Percentiles rank a stretch among this genome's conserved stretches.
These are phyloP conservation scores for Tetracentron sinense DNA, from an alignment of 164 flowering plant species.

Conservation along the genomic window DNA sequence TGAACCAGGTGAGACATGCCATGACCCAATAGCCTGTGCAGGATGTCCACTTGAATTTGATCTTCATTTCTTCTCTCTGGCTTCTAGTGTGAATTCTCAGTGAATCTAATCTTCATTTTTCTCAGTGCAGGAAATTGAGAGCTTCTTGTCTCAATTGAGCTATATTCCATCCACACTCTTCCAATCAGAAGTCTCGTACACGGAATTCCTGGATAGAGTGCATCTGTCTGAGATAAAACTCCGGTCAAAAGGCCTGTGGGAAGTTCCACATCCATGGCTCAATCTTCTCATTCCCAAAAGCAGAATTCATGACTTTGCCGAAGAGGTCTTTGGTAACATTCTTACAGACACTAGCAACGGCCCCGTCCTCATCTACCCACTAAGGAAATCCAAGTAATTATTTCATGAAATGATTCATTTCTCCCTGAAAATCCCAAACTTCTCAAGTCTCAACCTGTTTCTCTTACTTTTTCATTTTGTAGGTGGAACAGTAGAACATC, in stretches of 20 bases:
- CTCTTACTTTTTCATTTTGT: constrained; percentile 14
- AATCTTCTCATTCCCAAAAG: constrained; percentile 80
- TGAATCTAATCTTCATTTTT: no score
- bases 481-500: constrained; percentile 85
- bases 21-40: no score
- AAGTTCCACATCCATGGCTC: constrained; percentile 95
- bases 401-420: neutral
- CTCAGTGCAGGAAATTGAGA: constrained; percentile 52
- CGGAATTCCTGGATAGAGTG: constrained; percentile 81
- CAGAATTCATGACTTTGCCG: constrained; percentile 54
- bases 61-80: no score
- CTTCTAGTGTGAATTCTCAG: no score
- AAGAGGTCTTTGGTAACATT: constrained; percentile 74
- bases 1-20: constrained; percentile 54
- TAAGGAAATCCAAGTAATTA: constrained; percentile 67
- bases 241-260: constrained; percentile 71
- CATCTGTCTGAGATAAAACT: constrained; percentile 73
- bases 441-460: neutral
- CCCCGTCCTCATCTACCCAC: constrained; percentile 87
- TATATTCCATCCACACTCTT: constrained; percentile 69
- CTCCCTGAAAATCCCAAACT: neutral
- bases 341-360: constrained; percentile 65
- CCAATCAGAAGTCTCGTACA: constrained; percentile 64
- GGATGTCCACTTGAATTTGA: constrained; percentile 1
- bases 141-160: constrained; percentile 50